Evolutionary conservation across 2,329 filamentous ascomycete genomes (phyloP).

Genomic region (Fusarium euwallaceae): DNA sequence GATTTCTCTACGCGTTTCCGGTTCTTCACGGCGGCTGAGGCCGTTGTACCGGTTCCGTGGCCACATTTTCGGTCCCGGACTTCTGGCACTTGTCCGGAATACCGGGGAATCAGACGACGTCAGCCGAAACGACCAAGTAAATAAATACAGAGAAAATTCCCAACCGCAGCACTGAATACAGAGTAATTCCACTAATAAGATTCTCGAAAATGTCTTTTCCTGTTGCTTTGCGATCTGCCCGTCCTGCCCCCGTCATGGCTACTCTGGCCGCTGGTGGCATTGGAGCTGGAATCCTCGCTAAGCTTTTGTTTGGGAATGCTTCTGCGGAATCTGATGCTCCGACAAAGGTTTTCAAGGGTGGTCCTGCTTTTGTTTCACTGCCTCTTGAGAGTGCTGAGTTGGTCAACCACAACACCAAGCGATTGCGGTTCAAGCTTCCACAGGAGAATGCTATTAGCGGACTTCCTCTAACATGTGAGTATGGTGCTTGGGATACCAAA

Average conservation of each 20-base stretch:
- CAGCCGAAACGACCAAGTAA: not conserved
- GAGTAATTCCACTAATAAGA: not conserved
- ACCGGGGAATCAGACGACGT: not conserved
- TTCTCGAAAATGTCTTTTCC: slow-evolving; percentile 30
- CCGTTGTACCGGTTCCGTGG: not conserved
- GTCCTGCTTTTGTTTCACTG: slow-evolving; percentile 60
- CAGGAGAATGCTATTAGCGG: slow-evolving; percentile 61
- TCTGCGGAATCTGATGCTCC: slow-evolving; percentile 35
- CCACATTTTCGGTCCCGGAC: slow-evolving; percentile 16
- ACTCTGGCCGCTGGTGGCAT: slow-evolving; percentile 38
- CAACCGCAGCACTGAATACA: not conserved
- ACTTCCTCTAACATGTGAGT: slow-evolving; percentile 62
- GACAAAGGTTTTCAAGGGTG: slow-evolving; percentile 50
- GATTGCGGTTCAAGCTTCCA: slow-evolving; percentile 68
- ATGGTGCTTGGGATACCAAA: not conserved
- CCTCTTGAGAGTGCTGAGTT: slow-evolving; percentile 63
- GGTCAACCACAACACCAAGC: slow-evolving; percentile 72
- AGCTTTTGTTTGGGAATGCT: slow-evolving; percentile 38
- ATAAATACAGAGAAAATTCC: slow-evolving; percentile 3
- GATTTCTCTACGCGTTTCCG: not conserved
- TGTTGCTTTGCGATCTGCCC: slow-evolving; percentile 23
- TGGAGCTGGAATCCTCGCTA: slow-evolving; percentile 33
- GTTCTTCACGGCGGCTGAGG: not conserved
- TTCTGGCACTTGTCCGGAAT: slow-evolving; percentile 25
- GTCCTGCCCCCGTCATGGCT: slow-evolving; percentile 42